Evolutionary conservation across 2,329 filamentous ascomycete genomes (phyloP).

Genomic region (Paracoccidioides lutzii): DNA sequence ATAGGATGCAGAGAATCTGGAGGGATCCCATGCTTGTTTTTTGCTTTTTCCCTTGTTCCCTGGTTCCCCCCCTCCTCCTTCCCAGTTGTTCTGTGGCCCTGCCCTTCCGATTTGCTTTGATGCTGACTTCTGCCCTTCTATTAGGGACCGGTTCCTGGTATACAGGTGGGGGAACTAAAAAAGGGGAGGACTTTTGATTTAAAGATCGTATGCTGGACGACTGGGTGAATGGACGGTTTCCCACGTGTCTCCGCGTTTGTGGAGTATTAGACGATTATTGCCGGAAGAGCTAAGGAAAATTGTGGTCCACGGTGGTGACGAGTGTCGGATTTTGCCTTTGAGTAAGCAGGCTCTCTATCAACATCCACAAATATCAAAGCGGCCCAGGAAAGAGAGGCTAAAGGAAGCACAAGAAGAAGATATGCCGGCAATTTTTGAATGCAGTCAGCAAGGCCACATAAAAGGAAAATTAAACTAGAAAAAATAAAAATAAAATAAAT

Average conservation of each 20-base stretch:
- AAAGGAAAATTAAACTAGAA: neutral
- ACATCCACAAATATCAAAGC: neutral
- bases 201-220: neutral
- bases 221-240: neutral
- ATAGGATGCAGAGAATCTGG: constrained; percentile 10
- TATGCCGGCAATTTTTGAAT: neutral
- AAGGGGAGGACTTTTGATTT: neutral
- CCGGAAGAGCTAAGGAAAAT: neutral
- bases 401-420: neutral
- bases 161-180: neutral
- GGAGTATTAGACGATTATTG: neutral
- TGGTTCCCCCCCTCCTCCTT: no score
- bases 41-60: neutral
- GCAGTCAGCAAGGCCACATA: neutral
- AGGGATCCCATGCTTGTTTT: constrained; percentile 7
- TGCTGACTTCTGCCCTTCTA: neutral
- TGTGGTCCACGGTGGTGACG: neutral
- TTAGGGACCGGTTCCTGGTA: neutral
- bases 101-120: neutral
- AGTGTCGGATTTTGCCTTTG: neutral
- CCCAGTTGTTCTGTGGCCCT: neutral
- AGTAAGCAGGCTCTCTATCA: neutral
- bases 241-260: neutral
- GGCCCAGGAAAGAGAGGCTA: neutral
- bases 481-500: neutral